Percentiles rank a stretch among this genome's conserved stretches.
phyloP scores from a whole-genome alignment of 495 filamentous ascomycete species.

The Thermochaetoides thermophila region DNA sequence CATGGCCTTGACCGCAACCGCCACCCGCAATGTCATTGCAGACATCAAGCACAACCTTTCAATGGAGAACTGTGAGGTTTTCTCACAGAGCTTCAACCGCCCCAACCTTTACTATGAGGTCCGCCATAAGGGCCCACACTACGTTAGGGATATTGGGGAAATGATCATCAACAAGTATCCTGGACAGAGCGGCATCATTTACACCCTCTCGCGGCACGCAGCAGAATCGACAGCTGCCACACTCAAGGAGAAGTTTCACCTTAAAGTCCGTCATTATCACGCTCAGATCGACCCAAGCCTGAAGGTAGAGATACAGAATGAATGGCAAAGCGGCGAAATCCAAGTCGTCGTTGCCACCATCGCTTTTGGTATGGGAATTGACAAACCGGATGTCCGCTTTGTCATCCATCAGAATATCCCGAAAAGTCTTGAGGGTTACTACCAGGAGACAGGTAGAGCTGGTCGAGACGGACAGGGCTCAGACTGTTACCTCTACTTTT shows the following conservation, averaged over 20 bases:
- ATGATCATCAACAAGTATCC: conserved; percentile 52
- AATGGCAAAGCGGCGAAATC: conserved; percentile 65
- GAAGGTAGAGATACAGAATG: conserved; percentile 51
- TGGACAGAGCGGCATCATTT: conserved; percentile 79
- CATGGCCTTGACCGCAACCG: conserved; percentile 90
- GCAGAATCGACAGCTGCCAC: conserved; percentile 67
- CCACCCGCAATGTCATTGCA: conserved; percentile 77
- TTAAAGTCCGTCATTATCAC: conserved; percentile 76
- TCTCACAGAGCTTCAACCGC: conserved; percentile 86
- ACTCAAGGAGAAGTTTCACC: conserved; percentile 41
- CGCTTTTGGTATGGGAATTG: conserved; percentile 98
- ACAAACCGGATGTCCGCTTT: conserved; percentile 89
- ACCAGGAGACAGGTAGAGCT: conserved; percentile 91
- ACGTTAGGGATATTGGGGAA: conserved; percentile 50
- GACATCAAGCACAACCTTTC: conserved; percentile 81
- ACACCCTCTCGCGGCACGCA: conserved; percentile 71
- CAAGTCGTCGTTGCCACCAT: conserved; percentile 98
- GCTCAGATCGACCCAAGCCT: conserved; percentile 52
- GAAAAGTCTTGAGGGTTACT: conserved; percentile 95
- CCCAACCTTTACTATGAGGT: conserved; percentile 86
- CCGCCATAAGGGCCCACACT: conserved; percentile 35
- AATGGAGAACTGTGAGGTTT: conserved; percentile 60
- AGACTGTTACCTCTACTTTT: conserved; percentile 80
- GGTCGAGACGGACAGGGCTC: conserved; percentile 80
- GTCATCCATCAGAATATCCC: conserved; percentile 86